Conservation (phyloP, 441 rosid species). For the Populus tomentosa region DNA sequence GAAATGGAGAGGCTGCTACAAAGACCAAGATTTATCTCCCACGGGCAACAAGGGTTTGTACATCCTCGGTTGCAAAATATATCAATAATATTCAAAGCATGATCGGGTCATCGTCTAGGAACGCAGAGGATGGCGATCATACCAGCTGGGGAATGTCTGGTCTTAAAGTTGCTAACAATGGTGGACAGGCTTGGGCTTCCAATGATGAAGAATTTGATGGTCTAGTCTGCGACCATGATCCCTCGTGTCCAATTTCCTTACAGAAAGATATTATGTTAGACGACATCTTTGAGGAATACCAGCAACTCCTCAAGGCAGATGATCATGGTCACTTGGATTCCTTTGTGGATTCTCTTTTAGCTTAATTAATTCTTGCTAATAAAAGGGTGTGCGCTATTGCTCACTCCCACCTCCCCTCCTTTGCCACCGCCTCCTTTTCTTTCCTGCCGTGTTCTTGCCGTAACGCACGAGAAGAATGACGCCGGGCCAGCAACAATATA, state of each 20-base stretch:
- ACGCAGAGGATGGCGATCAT: neutral
- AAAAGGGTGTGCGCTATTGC: neutral
- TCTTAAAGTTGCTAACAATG: neutral
- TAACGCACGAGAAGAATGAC: neutral
- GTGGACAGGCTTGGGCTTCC: neutral
- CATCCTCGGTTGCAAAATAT: neutral
- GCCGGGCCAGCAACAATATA: neutral
- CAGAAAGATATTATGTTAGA: constrained; percentile 4
- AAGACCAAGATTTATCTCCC: constrained; percentile 32
- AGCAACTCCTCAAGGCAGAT: constrained; percentile 20
- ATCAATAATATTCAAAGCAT: neutral
- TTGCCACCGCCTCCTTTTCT: neutral
- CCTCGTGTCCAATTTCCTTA: neutral
- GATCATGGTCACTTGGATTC: constrained; percentile 14
- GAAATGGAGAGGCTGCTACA: neutral
- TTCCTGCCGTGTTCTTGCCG: neutral
- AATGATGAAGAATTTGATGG: neutral
- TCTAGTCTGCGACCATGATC: neutral
- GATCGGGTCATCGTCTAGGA: neutral
- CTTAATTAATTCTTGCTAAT: constrained; percentile 16
- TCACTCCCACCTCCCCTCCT: neutral
- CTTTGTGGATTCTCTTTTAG: constrained; percentile 24
- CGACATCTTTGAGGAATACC: constrained; percentile 22
- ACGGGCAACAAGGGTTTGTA: constrained; percentile 29
- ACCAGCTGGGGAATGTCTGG: neutral